Conservation (phyloP, 2,329 filamentous ascomycete species). For the Myriangium duriaei region DNA sequence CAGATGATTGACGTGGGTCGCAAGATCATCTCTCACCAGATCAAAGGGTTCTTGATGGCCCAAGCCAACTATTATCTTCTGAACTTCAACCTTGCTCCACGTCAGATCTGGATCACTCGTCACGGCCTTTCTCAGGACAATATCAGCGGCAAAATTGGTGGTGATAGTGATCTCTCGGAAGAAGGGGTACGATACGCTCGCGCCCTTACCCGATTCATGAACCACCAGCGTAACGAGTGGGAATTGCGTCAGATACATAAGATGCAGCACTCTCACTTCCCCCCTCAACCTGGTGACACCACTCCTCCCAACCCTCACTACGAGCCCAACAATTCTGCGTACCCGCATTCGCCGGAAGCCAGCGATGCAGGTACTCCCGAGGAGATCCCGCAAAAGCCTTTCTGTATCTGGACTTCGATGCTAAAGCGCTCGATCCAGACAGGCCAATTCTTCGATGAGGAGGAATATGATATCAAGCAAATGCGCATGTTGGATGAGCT, state of each 20-base stretch:
- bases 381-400: slow-evolving; percentile 27
- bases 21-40: slow-evolving; percentile 81
- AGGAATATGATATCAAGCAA: slow-evolving; percentile 91
- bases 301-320: slow-evolving; percentile 91
- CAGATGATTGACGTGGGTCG: slow-evolving; percentile 96
- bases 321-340: slow-evolving; percentile 32
- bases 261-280: slow-evolving; percentile 64
- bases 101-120: slow-evolving; percentile 96
- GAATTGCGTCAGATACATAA: slow-evolving; percentile 69
- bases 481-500: slow-evolving; percentile 98
- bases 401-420: slow-evolving; percentile 98
- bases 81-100: slow-evolving; percentile 89
- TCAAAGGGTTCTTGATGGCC: slow-evolving; percentile 81
- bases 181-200: slow-evolving; percentile 69
- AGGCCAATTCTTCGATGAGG: slow-evolving; percentile 82
- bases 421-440: slow-evolving; percentile 80
- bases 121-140: slow-evolving; percentile 91
- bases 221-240: slow-evolving; percentile 68
- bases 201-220: slow-evolving; percentile 74
- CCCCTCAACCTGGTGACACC: slow-evolving; percentile 79
- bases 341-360: slow-evolving; percentile 1
- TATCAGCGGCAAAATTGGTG: slow-evolving; percentile 74
- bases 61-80: slow-evolving; percentile 90
- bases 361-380: not conserved
- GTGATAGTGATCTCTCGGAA: slow-evolving; percentile 72